These are phyloP conservation scores for Coleophoma cylindrospora DNA, from an alignment of 2,329 filamentous ascomycete genomes.

Conservation along the genomic window DNA sequence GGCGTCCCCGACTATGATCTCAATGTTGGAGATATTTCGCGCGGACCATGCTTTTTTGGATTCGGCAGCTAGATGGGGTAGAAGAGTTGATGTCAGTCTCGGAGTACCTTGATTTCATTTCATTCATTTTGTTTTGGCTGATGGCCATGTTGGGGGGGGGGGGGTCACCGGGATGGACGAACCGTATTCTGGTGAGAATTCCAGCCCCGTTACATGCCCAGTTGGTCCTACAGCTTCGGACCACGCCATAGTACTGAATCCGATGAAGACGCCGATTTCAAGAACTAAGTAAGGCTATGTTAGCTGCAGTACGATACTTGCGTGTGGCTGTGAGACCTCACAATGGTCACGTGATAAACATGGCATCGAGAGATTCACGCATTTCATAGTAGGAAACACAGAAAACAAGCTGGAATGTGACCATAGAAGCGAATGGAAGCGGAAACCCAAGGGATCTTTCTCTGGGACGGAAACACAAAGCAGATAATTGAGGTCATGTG, in stretches of 20 bases:
- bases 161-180: background rate
- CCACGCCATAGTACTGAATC: constrained; percentile 20
- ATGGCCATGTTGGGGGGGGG: background rate
- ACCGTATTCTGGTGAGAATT: constrained; percentile 38
- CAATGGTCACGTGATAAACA: no score
- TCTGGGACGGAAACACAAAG: background rate
- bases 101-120: no score
- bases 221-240: constrained; percentile 17
- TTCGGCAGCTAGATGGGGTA: constrained; percentile 30
- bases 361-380: no score
- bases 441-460: background rate
- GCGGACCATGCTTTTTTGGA: constrained; percentile 27
- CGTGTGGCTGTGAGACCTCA: no score
- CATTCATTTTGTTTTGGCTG: background rate
- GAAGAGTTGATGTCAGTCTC: background rate
- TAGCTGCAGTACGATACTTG: background rate
- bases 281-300: constrained; percentile 14
- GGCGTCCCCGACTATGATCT: constrained; percentile 42
- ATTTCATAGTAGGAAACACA: no score
- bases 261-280: constrained; percentile 23
- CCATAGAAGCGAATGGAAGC: background rate
- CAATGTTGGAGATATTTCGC: constrained; percentile 36
- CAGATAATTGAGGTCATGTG: background rate
- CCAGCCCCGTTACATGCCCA: constrained; percentile 33
- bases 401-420: no score